Evolutionary conservation across 75 land plant genomes (phyloP).

Genomic region (Gnetum montanum): DNA sequence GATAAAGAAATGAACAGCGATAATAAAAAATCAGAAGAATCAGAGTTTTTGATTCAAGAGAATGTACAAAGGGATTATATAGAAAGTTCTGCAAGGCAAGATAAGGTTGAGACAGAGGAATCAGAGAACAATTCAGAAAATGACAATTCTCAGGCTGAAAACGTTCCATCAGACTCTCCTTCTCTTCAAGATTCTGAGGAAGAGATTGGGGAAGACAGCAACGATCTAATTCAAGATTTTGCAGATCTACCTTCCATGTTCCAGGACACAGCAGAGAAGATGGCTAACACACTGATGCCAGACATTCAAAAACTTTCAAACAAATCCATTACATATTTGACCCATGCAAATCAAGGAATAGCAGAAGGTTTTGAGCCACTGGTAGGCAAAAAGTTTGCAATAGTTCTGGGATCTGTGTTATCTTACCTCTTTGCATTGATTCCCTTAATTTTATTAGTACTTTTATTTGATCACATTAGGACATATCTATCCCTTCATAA

Average conservation of each 20-base stretch:
- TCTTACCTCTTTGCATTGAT: constrained; percentile 21
- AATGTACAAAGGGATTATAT: too few species aligned
- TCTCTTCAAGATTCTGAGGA: neutral
- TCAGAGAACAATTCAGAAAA: neutral
- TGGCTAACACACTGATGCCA: constrained; percentile 8
- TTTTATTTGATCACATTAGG: constrained; percentile 20
- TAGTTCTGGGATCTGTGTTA: constrained; percentile 22
- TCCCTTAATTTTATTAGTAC: constrained; percentile 20
- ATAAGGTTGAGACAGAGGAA: neutral
- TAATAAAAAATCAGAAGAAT: too few species aligned
- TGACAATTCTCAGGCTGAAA: neutral
- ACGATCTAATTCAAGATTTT: constrained; percentile 11
- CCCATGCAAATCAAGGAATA: constrained; percentile 19
- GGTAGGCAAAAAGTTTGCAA: constrained; percentile 18
- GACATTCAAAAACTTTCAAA: constrained; percentile 10
- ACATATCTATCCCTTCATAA: constrained; percentile 19
- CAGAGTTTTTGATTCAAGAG: too few species aligned
- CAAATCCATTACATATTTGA: constrained; percentile 19
- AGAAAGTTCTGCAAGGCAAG: too few species aligned
- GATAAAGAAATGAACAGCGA: too few species aligned
- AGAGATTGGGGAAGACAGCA: neutral
- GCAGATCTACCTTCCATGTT: constrained; percentile 11
- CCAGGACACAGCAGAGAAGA: constrained; percentile 16
- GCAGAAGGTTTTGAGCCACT: constrained; percentile 16
- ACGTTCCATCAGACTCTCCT: neutral